A percentile compares a stretch with the other conserved stretches of the same genome.
phyloP scores from a whole-genome alignment of 805 yeast genomes.

The Ogataea angusta region DNA sequence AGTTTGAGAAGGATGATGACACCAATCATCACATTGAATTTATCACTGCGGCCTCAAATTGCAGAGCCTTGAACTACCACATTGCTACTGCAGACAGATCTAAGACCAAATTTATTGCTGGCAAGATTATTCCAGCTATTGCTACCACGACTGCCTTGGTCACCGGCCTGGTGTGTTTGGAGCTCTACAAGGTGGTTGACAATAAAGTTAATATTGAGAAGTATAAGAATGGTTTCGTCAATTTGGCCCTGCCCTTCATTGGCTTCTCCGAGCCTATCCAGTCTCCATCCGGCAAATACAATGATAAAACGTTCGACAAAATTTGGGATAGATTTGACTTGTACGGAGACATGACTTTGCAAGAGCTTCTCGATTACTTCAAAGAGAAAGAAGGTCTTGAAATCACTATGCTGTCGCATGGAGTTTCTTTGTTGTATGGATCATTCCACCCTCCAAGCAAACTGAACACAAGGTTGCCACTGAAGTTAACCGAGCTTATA shows the following conservation, averaged over 20 bases:
- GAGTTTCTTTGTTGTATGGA: slow-evolving; percentile 86
- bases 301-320: slow-evolving; percentile 72
- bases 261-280: slow-evolving; percentile 96
- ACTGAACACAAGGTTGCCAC: slow-evolving; percentile 66
- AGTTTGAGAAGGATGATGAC: slow-evolving; percentile 98
- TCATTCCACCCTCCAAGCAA: slow-evolving; percentile 92
- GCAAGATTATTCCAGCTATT: slow-evolving; percentile 97
- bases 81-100: slow-evolving; percentile 86
- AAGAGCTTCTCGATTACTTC: slow-evolving; percentile 71
- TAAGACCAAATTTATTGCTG: slow-evolving; percentile 96
- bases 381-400: slow-evolving; percentile 79
- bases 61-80: slow-evolving; percentile 88
- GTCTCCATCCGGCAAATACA: slow-evolving; percentile 79
- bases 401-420: slow-evolving; percentile 88
- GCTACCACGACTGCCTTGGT: slow-evolving; percentile 99
- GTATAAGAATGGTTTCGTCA: slow-evolving; percentile 89
- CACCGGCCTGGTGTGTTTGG: slow-evolving; percentile 90
- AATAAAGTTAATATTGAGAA: slow-evolving; percentile 72
- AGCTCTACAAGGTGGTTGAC: slow-evolving; percentile 85
- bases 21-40: slow-evolving; percentile 95
- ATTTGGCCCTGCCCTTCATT: slow-evolving; percentile 90
- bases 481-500: slow-evolving; percentile 71
- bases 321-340: slow-evolving; percentile 95
- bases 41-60: slow-evolving; percentile 91
- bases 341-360: slow-evolving; percentile 70